Conservation (phyloP, 2,329 filamentous ascomycete genomes). For the Xylaria hypoxylon region DNA sequence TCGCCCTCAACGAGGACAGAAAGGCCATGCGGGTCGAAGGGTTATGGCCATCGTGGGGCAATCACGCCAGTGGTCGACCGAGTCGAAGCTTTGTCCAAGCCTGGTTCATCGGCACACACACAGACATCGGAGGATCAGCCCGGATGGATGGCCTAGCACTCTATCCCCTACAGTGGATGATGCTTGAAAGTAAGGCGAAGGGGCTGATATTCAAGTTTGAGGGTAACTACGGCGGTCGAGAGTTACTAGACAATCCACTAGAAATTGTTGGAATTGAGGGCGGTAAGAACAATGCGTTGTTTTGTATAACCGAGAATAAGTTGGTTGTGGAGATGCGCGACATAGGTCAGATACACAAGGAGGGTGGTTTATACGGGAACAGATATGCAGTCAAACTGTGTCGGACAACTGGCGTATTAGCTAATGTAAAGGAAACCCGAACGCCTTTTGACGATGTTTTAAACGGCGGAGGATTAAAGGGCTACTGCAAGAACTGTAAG, state of each 20-base stretch:
- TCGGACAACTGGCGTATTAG: background rate
- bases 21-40: slow-evolving; percentile 6
- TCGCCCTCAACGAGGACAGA: slow-evolving; percentile 12
- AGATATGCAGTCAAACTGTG: slow-evolving; percentile 3
- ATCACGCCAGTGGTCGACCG: background rate
- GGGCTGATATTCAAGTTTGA: slow-evolving; percentile 1
- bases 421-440: background rate
- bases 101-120: slow-evolving; percentile 10
- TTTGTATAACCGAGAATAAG: slow-evolving; percentile 6
- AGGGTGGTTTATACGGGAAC: background rate
- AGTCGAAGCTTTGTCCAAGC: slow-evolving; percentile 10
- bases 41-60: slow-evolving; percentile 6
- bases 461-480: background rate
- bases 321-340: slow-evolving; percentile 8
- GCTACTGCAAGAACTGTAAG: background rate
- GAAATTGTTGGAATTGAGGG: background rate
- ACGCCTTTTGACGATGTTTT: background rate
- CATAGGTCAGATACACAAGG: background rate
- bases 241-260: background rate
- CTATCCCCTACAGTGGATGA: slow-evolving; percentile 12
- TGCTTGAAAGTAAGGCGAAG: slow-evolving; percentile 8
- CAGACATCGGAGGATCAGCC: slow-evolving; percentile 4
- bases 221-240: slow-evolving; percentile 2
- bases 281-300: background rate
- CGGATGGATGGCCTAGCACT: slow-evolving; percentile 4